Percentiles rank a stretch among this genome's conserved stretches.
Evolutionary conservation across 306 rosid species (phyloP).

Genomic region (Sicyos baderoa): DNA sequence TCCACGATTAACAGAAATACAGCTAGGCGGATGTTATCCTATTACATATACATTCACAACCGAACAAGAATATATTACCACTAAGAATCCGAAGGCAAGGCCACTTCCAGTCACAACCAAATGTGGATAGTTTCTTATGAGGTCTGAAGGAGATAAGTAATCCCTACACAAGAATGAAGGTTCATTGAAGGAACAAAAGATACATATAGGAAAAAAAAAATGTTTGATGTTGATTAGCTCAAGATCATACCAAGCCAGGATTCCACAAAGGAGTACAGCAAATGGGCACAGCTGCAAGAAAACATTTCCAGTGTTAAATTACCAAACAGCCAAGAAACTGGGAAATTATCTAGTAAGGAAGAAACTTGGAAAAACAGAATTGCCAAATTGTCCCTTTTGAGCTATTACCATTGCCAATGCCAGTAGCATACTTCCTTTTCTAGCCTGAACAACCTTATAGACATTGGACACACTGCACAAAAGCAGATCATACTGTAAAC

Average conservation of each 20-base stretch:
- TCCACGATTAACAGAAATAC: background rate
- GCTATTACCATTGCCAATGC: conserved; percentile 82
- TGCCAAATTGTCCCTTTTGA: background rate
- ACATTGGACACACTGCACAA: conserved; percentile 63
- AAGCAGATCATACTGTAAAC: conserved; percentile 21
- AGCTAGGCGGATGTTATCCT: background rate
- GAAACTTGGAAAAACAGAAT: conserved; percentile 5
- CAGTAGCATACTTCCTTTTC: conserved; percentile 64
- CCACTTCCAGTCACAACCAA: conserved; percentile 73
- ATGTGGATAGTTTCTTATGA: conserved; percentile 62
- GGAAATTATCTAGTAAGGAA: conserved; percentile 9
- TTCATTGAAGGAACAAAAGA: conserved; percentile 8
- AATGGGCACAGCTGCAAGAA: conserved; percentile 72
- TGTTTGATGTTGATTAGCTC: conserved; percentile 1
- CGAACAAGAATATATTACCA: conserved; percentile 40
- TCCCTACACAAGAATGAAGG: conserved; percentile 45
- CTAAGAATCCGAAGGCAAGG: conserved; percentile 83
- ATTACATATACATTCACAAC: background rate
- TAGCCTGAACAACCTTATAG: conserved; percentile 66
- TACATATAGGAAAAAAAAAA: conserved; percentile 3
- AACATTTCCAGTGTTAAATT: conserved; percentile 11
- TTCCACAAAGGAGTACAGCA: conserved; percentile 63
- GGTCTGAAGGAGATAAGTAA: conserved; percentile 74
- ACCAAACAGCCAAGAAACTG: background rate
- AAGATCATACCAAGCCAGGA: conserved; percentile 64